A percentile compares a stretch with the other conserved stretches of the same genome.
Evolutionary conservation across 495 filamentous ascomycete genomes (phyloP).

Genomic region (Mytilinidion resinicola): DNA sequence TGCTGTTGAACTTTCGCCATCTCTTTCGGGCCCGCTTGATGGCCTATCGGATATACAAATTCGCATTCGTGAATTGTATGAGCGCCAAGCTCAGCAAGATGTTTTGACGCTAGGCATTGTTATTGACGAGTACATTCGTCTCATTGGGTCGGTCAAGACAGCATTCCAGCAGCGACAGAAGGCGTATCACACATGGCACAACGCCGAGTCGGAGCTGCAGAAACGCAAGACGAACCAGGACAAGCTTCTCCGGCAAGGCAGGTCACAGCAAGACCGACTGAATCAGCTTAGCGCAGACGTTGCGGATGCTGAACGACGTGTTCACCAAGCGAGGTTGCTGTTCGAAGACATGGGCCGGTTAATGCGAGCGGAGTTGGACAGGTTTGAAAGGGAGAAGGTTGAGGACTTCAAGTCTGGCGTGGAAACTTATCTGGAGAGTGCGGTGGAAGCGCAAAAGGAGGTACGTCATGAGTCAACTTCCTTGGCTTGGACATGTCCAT

Average conservation of each 20-base stretch:
- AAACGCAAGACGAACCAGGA: conserved; percentile 83
- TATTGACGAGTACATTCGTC: conserved; percentile 93
- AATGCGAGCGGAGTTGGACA: conserved; percentile 83
- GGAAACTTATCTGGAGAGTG: conserved; percentile 92
- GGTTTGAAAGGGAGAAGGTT: conserved; percentile 95
- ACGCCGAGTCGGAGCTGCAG: conserved; percentile 76
- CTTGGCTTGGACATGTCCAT: neutral
- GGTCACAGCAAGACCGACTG: conserved; percentile 89
- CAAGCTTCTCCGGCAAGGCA: conserved; percentile 85
- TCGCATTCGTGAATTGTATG: conserved; percentile 89
- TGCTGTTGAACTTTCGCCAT: conserved; percentile 78
- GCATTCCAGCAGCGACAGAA: conserved; percentile 91
- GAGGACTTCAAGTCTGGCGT: conserved; percentile 98
- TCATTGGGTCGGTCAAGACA: conserved; percentile 88
- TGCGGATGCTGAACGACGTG: conserved; percentile 81
- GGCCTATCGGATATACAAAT: conserved; percentile 86
- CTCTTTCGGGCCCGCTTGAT: conserved; percentile 82
- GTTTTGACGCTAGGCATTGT: conserved; percentile 94
- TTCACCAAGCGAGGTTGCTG: conserved; percentile 80
- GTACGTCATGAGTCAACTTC: conserved; percentile 43
- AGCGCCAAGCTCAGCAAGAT: conserved; percentile 95
- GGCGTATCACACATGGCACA: conserved; percentile 87
- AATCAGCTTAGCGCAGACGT: conserved; percentile 90
- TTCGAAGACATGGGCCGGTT: conserved; percentile 97
- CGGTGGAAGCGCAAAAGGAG: conserved; percentile 98